Conservation (phyloP, 2,329 filamentous ascomycete species). For the Penicillium expansum region DNA sequence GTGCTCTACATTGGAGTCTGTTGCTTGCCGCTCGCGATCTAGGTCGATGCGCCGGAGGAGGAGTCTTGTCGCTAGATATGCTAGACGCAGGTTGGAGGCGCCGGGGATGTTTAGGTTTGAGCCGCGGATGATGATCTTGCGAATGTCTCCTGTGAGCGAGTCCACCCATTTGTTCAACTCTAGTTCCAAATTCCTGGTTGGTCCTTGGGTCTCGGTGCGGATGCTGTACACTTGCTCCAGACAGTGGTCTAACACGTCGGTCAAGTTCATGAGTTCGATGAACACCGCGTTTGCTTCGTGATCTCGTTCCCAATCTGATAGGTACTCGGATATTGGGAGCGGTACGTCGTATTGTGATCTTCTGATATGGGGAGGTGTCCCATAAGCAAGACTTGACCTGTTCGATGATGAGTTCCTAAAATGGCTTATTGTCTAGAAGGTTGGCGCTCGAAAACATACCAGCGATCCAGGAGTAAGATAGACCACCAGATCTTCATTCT, state of each 20-base stretch:
- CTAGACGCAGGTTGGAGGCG: constrained; percentile 52
- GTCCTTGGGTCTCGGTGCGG: constrained; percentile 17
- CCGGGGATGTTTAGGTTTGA: constrained; percentile 44
- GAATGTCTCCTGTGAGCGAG: constrained; percentile 38
- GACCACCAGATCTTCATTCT: constrained; percentile 58
- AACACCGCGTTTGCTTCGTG: constrained; percentile 41
- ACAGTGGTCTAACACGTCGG: constrained; percentile 43
- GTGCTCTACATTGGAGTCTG: constrained; percentile 21
- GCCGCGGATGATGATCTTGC: constrained; percentile 46
- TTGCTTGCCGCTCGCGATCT: constrained; percentile 33
- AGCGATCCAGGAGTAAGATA: constrained; percentile 55
- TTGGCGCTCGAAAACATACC: constrained; percentile 38
- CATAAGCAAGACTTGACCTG: constrained; percentile 54
- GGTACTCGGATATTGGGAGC: constrained; percentile 38
- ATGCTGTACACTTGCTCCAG: constrained; percentile 37
- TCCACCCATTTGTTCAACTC: constrained; percentile 48
- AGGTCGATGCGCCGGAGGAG: constrained; percentile 50
- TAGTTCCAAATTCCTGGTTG: constrained; percentile 35
- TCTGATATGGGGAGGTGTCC: constrained; percentile 52
- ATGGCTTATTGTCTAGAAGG: not conserved
- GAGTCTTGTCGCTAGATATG: constrained; percentile 51
- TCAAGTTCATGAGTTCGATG: constrained; percentile 47
- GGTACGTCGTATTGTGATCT: constrained; percentile 51
- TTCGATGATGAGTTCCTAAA: not conserved
- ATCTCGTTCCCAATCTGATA: constrained; percentile 26